Evolutionary conservation across 352 stramenopile species (phyloP).

Genomic region (Phytopythium boreale): DNA sequence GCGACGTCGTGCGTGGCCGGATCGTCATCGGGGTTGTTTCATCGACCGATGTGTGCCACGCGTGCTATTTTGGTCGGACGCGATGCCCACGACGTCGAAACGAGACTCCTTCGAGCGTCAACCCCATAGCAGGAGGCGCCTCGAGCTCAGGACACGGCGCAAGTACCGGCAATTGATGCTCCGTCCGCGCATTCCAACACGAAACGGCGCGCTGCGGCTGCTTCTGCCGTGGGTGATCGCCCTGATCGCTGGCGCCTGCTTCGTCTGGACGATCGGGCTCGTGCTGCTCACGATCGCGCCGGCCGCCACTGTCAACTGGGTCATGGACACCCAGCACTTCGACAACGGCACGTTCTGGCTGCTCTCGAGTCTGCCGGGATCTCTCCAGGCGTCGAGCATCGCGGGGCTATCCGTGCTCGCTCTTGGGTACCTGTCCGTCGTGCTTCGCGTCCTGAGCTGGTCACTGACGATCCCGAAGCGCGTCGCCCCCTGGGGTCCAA

Average conservation of each 20-base stretch:
- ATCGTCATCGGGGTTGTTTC: no score
- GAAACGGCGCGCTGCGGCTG: neutral
- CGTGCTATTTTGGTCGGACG: no score
- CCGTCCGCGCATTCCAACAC: neutral
- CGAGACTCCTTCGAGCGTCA: no score
- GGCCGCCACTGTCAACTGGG: conserved; percentile 22
- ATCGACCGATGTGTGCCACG: no score
- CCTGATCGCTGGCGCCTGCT: neutral
- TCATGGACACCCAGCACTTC: conserved; percentile 25
- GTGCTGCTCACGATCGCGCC: conserved; percentile 20
- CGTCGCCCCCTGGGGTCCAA: neutral
- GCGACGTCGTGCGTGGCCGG: no score
- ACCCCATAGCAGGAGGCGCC: no score
- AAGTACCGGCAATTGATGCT: neutral
- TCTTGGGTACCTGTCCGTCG: conserved; percentile 15
- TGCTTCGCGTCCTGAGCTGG: conserved; percentile 9
- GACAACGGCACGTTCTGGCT: conserved; percentile 31
- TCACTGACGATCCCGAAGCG: neutral
- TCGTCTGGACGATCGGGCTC: conserved; percentile 22
- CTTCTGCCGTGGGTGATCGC: neutral
- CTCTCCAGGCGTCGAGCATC: conserved; percentile 11
- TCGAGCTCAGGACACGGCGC: no score
- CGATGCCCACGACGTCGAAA: no score
- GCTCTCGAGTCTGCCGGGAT: conserved; percentile 11
- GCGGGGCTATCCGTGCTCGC: conserved; percentile 10